Conservation (phyloP, 169 alveolate genomes). For the Plasmodium inui region DNA sequence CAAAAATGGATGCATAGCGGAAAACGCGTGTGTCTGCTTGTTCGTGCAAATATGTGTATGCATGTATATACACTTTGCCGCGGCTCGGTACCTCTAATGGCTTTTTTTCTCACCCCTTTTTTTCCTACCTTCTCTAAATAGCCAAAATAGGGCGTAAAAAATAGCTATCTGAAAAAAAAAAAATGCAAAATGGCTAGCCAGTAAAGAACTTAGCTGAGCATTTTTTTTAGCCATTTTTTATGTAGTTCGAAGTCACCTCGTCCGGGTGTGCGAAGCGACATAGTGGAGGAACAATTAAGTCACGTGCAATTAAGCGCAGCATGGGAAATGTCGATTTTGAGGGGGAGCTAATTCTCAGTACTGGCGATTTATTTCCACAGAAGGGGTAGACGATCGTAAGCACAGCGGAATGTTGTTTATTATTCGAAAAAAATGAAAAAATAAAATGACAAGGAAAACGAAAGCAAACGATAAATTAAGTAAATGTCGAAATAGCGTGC, state of each 20-base stretch:
- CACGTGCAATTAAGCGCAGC: background rate
- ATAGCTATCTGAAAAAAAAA: background rate
- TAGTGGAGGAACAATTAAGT: background rate
- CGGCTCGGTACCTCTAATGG: background rate
- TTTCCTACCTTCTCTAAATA: background rate
- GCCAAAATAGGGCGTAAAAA: background rate
- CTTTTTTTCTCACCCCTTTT: background rate
- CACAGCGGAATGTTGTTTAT: background rate
- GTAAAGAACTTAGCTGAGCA: background rate
- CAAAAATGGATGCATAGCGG: background rate
- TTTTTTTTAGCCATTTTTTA: background rate
- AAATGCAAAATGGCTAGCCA: background rate
- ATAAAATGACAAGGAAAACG: background rate
- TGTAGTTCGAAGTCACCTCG: background rate
- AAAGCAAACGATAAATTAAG: background rate
- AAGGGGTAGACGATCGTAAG: background rate
- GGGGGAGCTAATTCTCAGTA: background rate
- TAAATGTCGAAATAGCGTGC: background rate
- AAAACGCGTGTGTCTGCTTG: background rate
- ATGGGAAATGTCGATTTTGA: background rate
- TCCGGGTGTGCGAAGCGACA: background rate
- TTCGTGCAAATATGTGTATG: background rate
- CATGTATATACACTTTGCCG: conserved; percentile 1
- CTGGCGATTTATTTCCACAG: background rate
- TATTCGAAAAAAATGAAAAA: background rate